Evolutionary conservation across 2,329 filamentous ascomycete species (phyloP), one percentile per base, ranked within the genome.

Genomic region (Hypoxylon sp.): DNA sequence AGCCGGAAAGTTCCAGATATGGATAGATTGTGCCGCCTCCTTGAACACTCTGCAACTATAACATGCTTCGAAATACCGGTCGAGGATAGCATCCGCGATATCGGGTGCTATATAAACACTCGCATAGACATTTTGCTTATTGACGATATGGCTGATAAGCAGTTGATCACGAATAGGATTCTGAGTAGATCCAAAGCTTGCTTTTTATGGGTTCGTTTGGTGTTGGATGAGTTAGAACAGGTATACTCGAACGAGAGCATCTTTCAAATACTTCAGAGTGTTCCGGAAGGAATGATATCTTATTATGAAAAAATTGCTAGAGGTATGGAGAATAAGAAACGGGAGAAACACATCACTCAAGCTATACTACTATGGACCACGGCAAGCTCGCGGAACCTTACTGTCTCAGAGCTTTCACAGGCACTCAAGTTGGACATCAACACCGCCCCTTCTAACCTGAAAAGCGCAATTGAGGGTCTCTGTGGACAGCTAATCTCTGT

Each of bases 1-100:
- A 55, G 52, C n/a, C 52, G 52, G 29, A 55, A 55, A 29, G 24
- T 55, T 5, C 52, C 52, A 5, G 52, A 55, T 19, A 44, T 55
- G 37, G 19, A 44, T 1, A 44, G 52, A 29, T 19, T 55, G 44
- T 44, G 13, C 19, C 35, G 24, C n/a, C 22, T n/a, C 6, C n/a
- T 44, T 11, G 52, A 44, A 19, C 22, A 14, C 10, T 31, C 22
- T 3, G 22, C 13, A 4, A 29, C 14, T n/a, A 3, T 55, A 29
- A 29, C 35, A 31, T 42, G 22, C 3, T 19, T 55, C n/a, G 52
- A 55, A 31, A 55, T 55, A 44, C 52, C 52, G 6, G 0, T 55
- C 35, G 5, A 44, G 19, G 37, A 55, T 55, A 55, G 24, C 14
- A 17, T 55, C 3, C 5, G 5, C 29, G 52, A 55, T 55, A 55